Evolutionary conservation across 2,329 filamentous ascomycete species (phyloP), one percentile per base, ranked within the genome.

Genomic region (Dryadomyces quercivorus): DNA sequence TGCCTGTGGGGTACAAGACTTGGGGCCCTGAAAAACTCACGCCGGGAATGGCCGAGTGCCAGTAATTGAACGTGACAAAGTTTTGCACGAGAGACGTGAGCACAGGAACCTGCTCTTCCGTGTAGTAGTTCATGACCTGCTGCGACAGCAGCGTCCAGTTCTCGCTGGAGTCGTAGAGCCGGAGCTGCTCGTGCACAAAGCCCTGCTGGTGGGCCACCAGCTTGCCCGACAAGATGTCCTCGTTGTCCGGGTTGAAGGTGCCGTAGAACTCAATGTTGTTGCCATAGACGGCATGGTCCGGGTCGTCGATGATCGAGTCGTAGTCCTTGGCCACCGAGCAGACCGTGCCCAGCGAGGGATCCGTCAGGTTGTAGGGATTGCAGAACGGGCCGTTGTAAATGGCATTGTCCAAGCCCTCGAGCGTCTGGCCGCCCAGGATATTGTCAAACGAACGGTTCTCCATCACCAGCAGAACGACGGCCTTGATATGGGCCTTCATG

Each of bases 371-470:
- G 52, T 63, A 63, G 2, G 68, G 69, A 57, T 72, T 72, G 64
- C 70, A 72, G 62, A 61, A 72, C 5, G 69, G 69, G 0, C 70
- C 70, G 46, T 65, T 70, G 57, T 71, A 67, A 59, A 69, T 64
- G 8, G 69, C 67, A 59, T 73, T 73, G 45, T 72, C 68, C 2
- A 72, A 58, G 26, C 69, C 69, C 15, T 61, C 55, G 16, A 64
- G 58, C 15, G 59, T 69, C 62, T 71, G 67, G 9, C 70, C 71
- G 54, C 71, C 71, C 5, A 72, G 61, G 8, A 73, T 57, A 60
- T 72, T 73, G 60, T 73, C 71, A 22, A 72, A 61, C 0, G 71
- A 72, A 52, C 70, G 70, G 60, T 73, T 73, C 59, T 72, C 71
- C 66, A 72, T 67, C 10, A 74, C 71, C 18, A 75, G 63, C 26